These are phyloP conservation scores for Daedaleopsis nitida DNA, from an alignment of 768 basidiomycete species.

Conservation along the genomic window DNA sequence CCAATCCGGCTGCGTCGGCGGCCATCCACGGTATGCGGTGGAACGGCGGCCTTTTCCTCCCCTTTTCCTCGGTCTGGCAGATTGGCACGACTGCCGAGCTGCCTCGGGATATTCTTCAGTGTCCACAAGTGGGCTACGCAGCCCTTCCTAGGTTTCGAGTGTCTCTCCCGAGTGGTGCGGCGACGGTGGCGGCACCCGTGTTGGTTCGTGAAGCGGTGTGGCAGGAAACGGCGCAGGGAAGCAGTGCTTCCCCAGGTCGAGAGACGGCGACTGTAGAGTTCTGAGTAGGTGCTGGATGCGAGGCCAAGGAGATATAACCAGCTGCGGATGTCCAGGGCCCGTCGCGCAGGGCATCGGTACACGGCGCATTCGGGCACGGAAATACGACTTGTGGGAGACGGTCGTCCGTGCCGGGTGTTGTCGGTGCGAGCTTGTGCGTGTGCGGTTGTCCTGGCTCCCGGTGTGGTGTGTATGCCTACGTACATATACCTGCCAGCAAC, in stretches of 20 bases:
- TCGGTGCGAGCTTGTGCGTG: background rate
- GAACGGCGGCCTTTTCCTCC: background rate
- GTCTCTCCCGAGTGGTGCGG: background rate
- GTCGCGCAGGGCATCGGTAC: background rate
- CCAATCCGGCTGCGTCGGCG: conserved; percentile 8
- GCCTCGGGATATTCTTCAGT: conserved; percentile 7
- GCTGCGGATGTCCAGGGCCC: background rate
- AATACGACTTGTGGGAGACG: conserved; percentile 1
- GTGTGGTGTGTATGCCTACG: background rate
- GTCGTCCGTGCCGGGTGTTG: conserved; percentile 9
- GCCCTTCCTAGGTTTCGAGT: conserved; percentile 8
- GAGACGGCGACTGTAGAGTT: conserved; percentile 14
- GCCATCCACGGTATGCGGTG: background rate
- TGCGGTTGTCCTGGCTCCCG: background rate
- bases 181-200: conserved; percentile 19
- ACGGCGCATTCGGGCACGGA: background rate
- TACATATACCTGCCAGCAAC: conserved; percentile 12
- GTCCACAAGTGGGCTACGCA: conserved; percentile 2
- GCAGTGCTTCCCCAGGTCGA: conserved; percentile 41
- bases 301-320: conserved; percentile 1
- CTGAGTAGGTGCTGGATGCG: conserved; percentile 16
- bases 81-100: conserved; percentile 7
- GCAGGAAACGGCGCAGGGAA: conserved; percentile 35
- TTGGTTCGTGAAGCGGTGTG: conserved; percentile 30
- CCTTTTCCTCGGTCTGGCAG: conserved; percentile 8